Percentiles rank a stretch among this genome's conserved stretches.
Evolutionary conservation across 129 eudicot species (phyloP).

Genomic region (Flaveria bidentis): DNA sequence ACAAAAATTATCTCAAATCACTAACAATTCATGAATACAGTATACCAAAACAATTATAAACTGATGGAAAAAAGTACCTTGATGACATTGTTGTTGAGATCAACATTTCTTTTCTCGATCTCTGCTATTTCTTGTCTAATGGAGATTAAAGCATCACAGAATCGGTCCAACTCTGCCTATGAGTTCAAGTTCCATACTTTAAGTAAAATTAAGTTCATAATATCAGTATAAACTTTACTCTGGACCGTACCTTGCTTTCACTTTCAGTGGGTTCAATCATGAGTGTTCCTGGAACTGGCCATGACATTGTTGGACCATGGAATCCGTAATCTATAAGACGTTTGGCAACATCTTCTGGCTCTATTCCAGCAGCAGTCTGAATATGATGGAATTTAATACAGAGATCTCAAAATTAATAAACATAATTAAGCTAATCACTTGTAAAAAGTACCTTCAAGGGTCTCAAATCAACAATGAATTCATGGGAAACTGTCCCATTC

Average conservation of each 20-base stretch:
- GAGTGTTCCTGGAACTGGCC: slow-evolving; percentile 99
- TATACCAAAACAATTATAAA: slow-evolving; percentile 6
- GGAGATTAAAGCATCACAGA: slow-evolving; percentile 89
- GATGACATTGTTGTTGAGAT: slow-evolving; percentile 77
- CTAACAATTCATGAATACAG: neutral
- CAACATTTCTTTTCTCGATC: slow-evolving; percentile 90
- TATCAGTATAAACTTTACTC: neutral
- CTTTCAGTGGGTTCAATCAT: slow-evolving; percentile 99
- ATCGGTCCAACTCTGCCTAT: slow-evolving; percentile 96
- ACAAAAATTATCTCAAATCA: slow-evolving; percentile 9
- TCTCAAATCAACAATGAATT: slow-evolving; percentile 88
- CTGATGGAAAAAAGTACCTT: slow-evolving; percentile 48
- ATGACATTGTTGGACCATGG: slow-evolving; percentile 97
- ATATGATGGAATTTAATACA: slow-evolving; percentile 20
- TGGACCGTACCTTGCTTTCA: slow-evolving; percentile 83
- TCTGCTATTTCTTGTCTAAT: slow-evolving; percentile 86
- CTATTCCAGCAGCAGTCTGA: slow-evolving; percentile 89
- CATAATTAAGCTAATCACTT: neutral
- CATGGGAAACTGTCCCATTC: slow-evolving; percentile 95
- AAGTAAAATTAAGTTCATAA: neutral
- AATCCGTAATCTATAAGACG: slow-evolving; percentile 98
- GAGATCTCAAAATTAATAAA: neutral
- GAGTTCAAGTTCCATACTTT: neutral
- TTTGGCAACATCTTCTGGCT: slow-evolving; percentile 95
- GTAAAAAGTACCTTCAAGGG: slow-evolving; percentile 65